Percentiles rank a stretch among this genome's conserved stretches.
Conservation (phyloP, 306 rosid species). For the Citrullus colocynthis region DNA sequence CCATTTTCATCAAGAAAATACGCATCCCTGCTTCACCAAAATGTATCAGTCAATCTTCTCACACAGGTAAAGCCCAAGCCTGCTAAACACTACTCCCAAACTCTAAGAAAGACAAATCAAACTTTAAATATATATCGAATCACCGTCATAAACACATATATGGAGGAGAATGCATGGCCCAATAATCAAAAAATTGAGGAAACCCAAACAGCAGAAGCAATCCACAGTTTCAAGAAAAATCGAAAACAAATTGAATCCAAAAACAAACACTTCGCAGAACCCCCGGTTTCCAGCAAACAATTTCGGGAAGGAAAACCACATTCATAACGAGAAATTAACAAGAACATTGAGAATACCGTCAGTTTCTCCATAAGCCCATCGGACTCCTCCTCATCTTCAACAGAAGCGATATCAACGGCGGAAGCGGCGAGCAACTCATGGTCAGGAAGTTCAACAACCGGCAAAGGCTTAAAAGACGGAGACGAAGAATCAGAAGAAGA, state of each 20-base stretch:
- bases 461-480: conserved; percentile 62
- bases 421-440: conserved; percentile 32
- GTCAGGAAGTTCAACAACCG: conserved; percentile 55
- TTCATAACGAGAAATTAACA: neutral
- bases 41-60: neutral
- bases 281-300: neutral
- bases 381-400: conserved; percentile 17
- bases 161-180: neutral
- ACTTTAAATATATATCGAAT: neutral
- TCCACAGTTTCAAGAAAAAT: neutral
- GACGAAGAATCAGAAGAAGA: conserved; percentile 41
- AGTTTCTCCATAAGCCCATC: conserved; percentile 29
- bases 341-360: conserved; percentile 33
- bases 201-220: neutral
- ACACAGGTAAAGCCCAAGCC: neutral
- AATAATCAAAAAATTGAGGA: neutral
- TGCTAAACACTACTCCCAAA: neutral
- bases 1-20: neutral
- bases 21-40: neutral
- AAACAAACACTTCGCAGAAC: neutral
- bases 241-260: neutral
- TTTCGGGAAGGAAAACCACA: neutral
- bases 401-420: conserved; percentile 38
- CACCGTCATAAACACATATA: neutral
- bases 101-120: neutral